phyloP scores from a whole-genome alignment of 1,284 basidiomycete genomes.

The Melampsora larici-populina region DNA sequence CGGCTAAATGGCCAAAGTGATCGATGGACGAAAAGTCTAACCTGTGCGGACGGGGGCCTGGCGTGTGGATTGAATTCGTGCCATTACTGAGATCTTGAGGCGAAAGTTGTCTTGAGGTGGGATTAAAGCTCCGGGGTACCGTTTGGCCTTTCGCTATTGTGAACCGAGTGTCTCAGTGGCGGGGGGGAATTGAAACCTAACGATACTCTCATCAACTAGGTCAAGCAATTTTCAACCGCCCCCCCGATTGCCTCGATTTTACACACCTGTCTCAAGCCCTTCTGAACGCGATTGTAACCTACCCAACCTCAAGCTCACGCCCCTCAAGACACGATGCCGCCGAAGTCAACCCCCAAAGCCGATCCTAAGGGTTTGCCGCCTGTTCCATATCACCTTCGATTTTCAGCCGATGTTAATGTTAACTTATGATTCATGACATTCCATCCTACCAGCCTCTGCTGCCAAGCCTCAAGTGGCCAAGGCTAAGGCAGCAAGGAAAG shows the following conservation, averaged over 20 bases:
- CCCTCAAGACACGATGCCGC: slow-evolving; percentile 36
- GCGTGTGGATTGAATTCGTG: slow-evolving; percentile 39
- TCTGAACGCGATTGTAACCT: not conserved
- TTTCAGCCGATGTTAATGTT: not conserved
- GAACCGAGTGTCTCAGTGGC: no score
- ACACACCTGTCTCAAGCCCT: not conserved
- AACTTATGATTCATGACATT: not conserved
- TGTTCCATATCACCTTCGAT: no score
- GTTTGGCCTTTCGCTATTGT: not conserved
- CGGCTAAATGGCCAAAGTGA: not conserved
- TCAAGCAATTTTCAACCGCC: not conserved
- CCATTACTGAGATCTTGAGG: slow-evolving; percentile 11
- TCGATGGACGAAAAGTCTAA: not conserved
- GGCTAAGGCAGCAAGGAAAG: slow-evolving; percentile 42
- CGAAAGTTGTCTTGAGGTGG: slow-evolving; percentile 3
- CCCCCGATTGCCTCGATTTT: not conserved
- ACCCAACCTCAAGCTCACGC: not conserved
- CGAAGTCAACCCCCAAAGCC: slow-evolving; percentile 30
- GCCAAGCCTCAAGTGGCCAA: slow-evolving; percentile 43
- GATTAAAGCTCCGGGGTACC: not conserved
- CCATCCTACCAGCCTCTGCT: slow-evolving; percentile 15
- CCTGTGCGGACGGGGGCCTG: slow-evolving; percentile 36
- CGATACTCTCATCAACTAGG: slow-evolving; percentile 32
- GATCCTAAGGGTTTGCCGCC: slow-evolving; percentile 19
- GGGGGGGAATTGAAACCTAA: slow-evolving; percentile 25